Percentiles rank a stretch among this genome's conserved stretches.
Evolutionary conservation across 495 filamentous ascomycete species (phyloP).

Genomic region (Pseudoneurospora amorphoporcata): DNA sequence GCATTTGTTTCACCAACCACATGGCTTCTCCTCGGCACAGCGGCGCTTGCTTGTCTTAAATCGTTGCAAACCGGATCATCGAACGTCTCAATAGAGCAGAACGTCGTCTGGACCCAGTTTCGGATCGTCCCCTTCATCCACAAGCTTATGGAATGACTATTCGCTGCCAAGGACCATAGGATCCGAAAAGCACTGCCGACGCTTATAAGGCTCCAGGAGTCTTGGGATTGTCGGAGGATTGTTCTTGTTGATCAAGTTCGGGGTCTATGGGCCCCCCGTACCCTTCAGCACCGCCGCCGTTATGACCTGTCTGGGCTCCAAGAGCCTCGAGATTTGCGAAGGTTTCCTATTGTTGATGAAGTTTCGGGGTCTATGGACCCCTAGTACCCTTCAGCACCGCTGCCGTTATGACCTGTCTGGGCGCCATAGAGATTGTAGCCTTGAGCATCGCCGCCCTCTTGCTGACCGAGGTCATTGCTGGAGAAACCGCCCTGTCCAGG

Average conservation of each 20-base stretch:
- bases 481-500: constrained; percentile 44
- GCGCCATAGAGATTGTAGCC: constrained; percentile 49
- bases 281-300: constrained; percentile 47
- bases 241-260: neutral
- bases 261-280: neutral
- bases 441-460: constrained; percentile 45
- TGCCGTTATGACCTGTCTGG: constrained; percentile 61
- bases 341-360: neutral
- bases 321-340: neutral
- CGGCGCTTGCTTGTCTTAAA: neutral
- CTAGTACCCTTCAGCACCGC: constrained; percentile 31
- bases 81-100: neutral
- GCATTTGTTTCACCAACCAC: neutral
- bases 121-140: neutral
- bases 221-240: neutral
- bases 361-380: neutral
- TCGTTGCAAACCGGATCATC: neutral
- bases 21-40: neutral
- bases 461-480: constrained; percentile 46
- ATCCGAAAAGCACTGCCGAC: neutral
- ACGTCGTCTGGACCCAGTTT: neutral
- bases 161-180: neutral
- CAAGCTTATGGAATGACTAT: neutral
- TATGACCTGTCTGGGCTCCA: constrained; percentile 55
- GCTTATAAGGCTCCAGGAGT: neutral